These are phyloP conservation scores for Ophiostoma australiae DNA, from an alignment of 2,329 filamentous ascomycete species.

Conservation along the genomic window DNA sequence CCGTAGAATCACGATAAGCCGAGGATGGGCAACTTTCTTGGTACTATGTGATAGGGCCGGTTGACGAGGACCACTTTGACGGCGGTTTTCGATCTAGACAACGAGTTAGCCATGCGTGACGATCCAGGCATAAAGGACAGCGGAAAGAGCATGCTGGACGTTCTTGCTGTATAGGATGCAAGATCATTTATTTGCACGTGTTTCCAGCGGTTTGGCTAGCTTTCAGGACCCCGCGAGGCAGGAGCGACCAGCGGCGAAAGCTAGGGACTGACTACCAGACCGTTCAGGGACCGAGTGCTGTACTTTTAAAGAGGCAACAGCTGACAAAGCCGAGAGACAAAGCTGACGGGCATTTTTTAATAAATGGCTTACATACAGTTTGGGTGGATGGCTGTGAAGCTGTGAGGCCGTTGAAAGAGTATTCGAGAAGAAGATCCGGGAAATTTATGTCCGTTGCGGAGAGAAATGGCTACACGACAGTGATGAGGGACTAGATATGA, in stretches of 20 bases:
- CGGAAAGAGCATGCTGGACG: neutral
- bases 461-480: neutral
- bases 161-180: neutral
- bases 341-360: neutral
- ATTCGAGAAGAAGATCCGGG: neutral
- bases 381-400: neutral
- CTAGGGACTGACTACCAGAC: neutral
- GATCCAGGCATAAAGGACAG: neutral
- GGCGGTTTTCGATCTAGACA: neutral
- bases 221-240: neutral
- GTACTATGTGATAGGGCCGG: neutral
- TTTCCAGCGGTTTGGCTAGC: neutral
- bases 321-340: neutral
- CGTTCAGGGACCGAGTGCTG: neutral
- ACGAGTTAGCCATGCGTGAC: neutral
- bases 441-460: neutral
- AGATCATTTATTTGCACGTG: neutral
- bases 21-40: neutral
- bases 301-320: neutral
- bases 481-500: neutral
- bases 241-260: neutral
- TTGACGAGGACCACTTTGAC: neutral
- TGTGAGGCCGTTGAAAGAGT: neutral
- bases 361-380: neutral
- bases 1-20: conserved; percentile 3